A percentile compares a stretch with the other conserved stretches of the same genome.
These are phyloP conservation scores for Ustilago crameri DNA, from an alignment of 1,284 basidiomycete species.

Conservation along the genomic window DNA sequence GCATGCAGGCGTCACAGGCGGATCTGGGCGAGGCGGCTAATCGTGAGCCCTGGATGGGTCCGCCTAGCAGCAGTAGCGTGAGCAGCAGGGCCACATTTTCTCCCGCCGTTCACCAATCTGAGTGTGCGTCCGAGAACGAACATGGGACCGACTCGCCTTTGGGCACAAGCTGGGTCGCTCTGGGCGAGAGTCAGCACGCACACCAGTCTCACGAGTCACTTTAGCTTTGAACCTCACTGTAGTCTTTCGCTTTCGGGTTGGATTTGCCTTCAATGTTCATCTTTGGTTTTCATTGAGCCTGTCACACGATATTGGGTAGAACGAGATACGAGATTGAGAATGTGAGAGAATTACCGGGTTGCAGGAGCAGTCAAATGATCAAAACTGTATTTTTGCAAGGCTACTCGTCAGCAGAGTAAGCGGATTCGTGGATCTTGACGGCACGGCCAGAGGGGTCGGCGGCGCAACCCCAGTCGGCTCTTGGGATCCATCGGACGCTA, in stretches of 20 bases:
- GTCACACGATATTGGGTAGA: too few species aligned
- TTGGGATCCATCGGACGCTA: slow-evolving; percentile 75
- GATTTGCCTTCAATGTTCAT: not conserved
- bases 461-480: slow-evolving; percentile 95
- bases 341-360: too few species aligned
- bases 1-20: slow-evolving; percentile 12
- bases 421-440: slow-evolving; percentile 93
- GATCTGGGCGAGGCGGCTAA: slow-evolving; percentile 14
- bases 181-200: slow-evolving; percentile 36
- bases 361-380: too few species aligned
- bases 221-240: too few species aligned
- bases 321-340: too few species aligned
- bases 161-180: slow-evolving; percentile 48
- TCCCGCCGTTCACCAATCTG: slow-evolving; percentile 21
- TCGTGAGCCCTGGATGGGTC: slow-evolving; percentile 33
- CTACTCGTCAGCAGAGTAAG: slow-evolving; percentile 73
- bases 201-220: slow-evolving; percentile 4
- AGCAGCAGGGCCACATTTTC: slow-evolving; percentile 27
- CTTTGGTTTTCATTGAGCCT: not conserved
- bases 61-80: slow-evolving; percentile 27
- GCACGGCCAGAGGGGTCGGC: slow-evolving; percentile 93
- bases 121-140: slow-evolving; percentile 29
- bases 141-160: slow-evolving; percentile 38
- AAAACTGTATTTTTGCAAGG: too few species aligned
- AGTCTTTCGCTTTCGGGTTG: too few species aligned